Conservation (phyloP, 1,284 basidiomycete genomes). For the Fomitopsis schrenkii region DNA sequence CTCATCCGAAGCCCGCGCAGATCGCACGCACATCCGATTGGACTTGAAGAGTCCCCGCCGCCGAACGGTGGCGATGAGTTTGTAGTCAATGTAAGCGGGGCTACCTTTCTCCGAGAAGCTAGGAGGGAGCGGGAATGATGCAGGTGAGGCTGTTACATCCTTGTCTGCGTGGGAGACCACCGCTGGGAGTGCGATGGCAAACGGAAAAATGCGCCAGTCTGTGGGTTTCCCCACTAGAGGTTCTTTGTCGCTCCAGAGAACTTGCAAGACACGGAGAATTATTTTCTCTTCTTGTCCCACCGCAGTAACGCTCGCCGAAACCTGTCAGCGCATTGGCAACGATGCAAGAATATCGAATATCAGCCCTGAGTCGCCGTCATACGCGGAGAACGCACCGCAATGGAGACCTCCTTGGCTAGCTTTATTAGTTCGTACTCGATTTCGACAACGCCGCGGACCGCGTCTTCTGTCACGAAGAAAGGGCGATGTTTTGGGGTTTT, state of each 20-base stretch:
- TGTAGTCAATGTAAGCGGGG: slow-evolving; percentile 37
- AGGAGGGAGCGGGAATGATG: slow-evolving; percentile 30
- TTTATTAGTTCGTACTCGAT: slow-evolving; percentile 27
- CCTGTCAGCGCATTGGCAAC: slow-evolving; percentile 10
- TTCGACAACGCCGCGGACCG: slow-evolving; percentile 26
- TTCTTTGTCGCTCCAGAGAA: slow-evolving; percentile 23
- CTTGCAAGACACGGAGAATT: slow-evolving; percentile 26
- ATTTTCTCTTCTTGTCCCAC: slow-evolving; percentile 33
- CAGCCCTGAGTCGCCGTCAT: not conserved
- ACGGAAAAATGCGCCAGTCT: slow-evolving; percentile 28
- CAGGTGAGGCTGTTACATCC: slow-evolving; percentile 19
- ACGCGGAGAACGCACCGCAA: slow-evolving; percentile 21
- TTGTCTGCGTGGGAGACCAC: slow-evolving; percentile 21
- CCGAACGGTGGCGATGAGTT: slow-evolving; percentile 31
- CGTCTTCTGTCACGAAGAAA: slow-evolving; percentile 26
- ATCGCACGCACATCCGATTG: slow-evolving; percentile 27
- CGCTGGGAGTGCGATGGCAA: slow-evolving; percentile 27
- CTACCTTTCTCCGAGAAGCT: slow-evolving; percentile 36
- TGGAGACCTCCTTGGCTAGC: slow-evolving; percentile 23
- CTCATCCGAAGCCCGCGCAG: not conserved
- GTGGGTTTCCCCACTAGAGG: slow-evolving; percentile 13
- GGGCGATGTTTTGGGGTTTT: slow-evolving; percentile 23
- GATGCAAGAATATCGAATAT: not conserved
- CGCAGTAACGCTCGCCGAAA: slow-evolving; percentile 28
- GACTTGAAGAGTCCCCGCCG: slow-evolving; percentile 28